Conservation (phyloP, 768 basidiomycete species). For the Tulasnella sp. region DNA sequence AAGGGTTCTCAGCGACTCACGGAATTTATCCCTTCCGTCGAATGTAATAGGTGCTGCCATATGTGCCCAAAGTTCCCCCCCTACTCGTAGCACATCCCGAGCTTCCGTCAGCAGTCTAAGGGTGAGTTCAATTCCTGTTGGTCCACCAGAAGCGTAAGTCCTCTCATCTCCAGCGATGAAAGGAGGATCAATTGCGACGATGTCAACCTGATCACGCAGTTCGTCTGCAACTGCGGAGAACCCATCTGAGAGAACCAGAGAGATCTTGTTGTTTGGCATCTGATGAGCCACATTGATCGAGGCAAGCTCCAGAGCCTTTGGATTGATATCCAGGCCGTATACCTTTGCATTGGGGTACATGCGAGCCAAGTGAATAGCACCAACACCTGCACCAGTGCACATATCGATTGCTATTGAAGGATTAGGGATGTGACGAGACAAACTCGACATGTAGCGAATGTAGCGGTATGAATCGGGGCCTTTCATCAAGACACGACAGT, state of each 20-base stretch:
- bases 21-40: neutral
- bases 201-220: neutral
- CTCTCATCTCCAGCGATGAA: slow-evolving; percentile 7
- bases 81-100: neutral
- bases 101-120: neutral
- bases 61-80: slow-evolving; percentile 1
- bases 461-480: slow-evolving; percentile 8
- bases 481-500: too few species aligned
- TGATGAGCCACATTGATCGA: neutral
- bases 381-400: slow-evolving; percentile 4
- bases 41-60: neutral
- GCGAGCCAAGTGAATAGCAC: neutral
- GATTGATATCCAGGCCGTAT: slow-evolving; percentile 2
- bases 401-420: neutral
- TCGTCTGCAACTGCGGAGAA: neutral
- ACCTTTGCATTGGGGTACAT: neutral
- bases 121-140: slow-evolving; percentile 1
- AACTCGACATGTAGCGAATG: neutral
- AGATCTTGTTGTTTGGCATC: neutral
- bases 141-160: slow-evolving; percentile 1
- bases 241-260: neutral
- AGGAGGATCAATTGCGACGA: slow-evolving; percentile 9
- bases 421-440: neutral
- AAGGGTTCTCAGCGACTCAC: neutral
- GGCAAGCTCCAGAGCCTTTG: slow-evolving; percentile 3